Conservation (phyloP, 2,329 filamentous ascomycete genomes). For the Camptophora hylomeconis region DNA sequence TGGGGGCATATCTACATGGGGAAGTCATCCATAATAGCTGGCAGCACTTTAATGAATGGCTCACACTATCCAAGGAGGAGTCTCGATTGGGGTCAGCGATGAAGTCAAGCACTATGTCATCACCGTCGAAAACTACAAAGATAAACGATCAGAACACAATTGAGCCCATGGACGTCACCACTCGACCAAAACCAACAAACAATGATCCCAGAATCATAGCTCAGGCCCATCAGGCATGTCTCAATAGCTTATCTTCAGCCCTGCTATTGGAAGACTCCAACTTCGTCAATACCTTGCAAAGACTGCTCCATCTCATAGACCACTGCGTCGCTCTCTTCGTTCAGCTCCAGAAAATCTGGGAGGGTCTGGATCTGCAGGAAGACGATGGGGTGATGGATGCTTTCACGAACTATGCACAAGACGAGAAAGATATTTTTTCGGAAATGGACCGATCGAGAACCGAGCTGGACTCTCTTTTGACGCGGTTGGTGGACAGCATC, state of each 20-base stretch:
- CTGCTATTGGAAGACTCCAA: constrained; percentile 30
- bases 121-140: constrained; percentile 5
- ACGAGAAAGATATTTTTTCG: constrained; percentile 55
- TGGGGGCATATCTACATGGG: constrained; percentile 77
- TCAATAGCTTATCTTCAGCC: constrained; percentile 46
- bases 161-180: too few relatives aligned
- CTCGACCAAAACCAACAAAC: too few relatives aligned
- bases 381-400: constrained; percentile 72
- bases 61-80: constrained; percentile 23
- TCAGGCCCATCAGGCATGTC: constrained; percentile 64
- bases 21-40: constrained; percentile 75
- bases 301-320: constrained; percentile 48
- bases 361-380: constrained; percentile 63
- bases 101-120: too few relatives aligned
- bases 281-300: constrained; percentile 27
- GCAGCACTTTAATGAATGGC: constrained; percentile 66
- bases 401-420: constrained; percentile 55
- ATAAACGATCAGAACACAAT: constrained; percentile 7
- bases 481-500: constrained; percentile 22
- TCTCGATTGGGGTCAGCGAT: not conserved
- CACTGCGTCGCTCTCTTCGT: constrained; percentile 65
- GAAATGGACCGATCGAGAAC: constrained; percentile 52
- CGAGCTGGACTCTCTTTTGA: constrained; percentile 51
- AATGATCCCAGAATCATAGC: constrained; percentile 80
- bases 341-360: constrained; percentile 64